phyloP scores from a whole-genome alignment of 2,329 filamentous ascomycete genomes.

The Septoria linicola region DNA sequence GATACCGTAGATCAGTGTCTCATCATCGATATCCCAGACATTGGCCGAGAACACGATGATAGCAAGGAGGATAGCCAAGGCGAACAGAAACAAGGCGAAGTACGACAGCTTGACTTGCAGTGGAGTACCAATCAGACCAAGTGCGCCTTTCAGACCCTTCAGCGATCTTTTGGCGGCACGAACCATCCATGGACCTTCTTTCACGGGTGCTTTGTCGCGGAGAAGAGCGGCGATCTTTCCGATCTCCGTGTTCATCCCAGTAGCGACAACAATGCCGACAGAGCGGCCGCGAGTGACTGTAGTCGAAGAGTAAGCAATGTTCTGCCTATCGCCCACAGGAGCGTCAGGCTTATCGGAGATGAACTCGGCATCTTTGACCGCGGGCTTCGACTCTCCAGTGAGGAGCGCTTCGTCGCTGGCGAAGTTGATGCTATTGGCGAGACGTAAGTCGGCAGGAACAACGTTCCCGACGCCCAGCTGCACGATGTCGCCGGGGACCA shows the following conservation, averaged over 20 bases:
- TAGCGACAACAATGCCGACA: constrained; percentile 56
- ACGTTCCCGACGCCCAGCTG: constrained; percentile 65
- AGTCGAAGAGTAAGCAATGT: constrained; percentile 64
- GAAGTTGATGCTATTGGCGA: constrained; percentile 68
- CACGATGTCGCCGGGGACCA: constrained; percentile 67
- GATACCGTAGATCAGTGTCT: constrained; percentile 51
- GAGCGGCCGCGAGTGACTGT: constrained; percentile 63
- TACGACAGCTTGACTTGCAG: constrained; percentile 81
- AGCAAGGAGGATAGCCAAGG: constrained; percentile 66
- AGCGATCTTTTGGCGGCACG: constrained; percentile 44
- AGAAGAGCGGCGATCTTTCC: constrained; percentile 58
- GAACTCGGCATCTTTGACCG: constrained; percentile 33
- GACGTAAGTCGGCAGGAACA: constrained; percentile 64
- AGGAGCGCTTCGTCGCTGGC: constrained; percentile 72
- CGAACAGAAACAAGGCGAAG: constrained; percentile 77
- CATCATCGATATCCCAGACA: constrained; percentile 42
- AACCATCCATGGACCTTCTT: constrained; percentile 20
- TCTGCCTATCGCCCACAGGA: constrained; percentile 61
- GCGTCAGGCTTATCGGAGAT: constrained; percentile 42
- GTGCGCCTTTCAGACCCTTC: constrained; percentile 50
- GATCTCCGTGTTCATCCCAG: constrained; percentile 66
- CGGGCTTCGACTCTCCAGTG: constrained; percentile 65
- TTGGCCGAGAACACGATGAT: constrained; percentile 68
- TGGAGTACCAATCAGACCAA: constrained; percentile 65
- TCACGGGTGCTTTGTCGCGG: constrained; percentile 35